Percentiles rank a stretch among this genome's conserved stretches.
Evolutionary conservation across 2,329 filamentous ascomycete genomes (phyloP).

Genomic region (Apiospora hydei): DNA sequence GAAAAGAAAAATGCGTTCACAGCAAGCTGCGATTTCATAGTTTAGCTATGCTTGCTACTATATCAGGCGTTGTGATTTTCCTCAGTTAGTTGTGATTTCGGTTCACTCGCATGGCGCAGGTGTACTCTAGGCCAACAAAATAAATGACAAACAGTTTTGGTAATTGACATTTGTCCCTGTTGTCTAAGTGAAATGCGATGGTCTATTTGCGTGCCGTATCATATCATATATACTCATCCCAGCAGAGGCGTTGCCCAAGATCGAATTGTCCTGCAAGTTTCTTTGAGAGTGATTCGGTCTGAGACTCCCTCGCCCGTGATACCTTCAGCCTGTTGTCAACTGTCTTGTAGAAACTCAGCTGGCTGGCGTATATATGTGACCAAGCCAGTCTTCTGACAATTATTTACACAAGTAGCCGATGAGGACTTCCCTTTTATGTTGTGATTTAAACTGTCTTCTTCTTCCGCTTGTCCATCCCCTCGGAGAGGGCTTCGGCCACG

Average conservation of each 20-base stretch:
- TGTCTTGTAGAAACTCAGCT: not conserved
- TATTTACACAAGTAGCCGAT: no score
- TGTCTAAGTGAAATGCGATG: slow-evolving; percentile 26
- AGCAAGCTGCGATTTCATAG: slow-evolving; percentile 19
- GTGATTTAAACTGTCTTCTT: slow-evolving; percentile 35
- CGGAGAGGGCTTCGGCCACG: slow-evolving; percentile 52
- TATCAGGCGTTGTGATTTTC: slow-evolving; percentile 26
- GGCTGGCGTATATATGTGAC: not conserved
- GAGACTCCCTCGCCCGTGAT: not conserved
- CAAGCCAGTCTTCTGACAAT: not conserved
- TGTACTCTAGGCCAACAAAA: slow-evolving; percentile 26
- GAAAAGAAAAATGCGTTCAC: slow-evolving; percentile 3
- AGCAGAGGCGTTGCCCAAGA: not conserved
- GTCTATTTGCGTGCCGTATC: not conserved
- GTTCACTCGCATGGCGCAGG: slow-evolving; percentile 26
- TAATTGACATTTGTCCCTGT: slow-evolving; percentile 36
- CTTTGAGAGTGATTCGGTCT: not conserved
- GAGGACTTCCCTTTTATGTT: not conserved
- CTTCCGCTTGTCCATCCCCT: slow-evolving; percentile 41
- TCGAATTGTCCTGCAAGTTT: not conserved
- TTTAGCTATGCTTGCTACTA: slow-evolving; percentile 22
- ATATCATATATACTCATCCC: not conserved
- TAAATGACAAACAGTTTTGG: slow-evolving; percentile 14
- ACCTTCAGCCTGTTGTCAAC: not conserved
- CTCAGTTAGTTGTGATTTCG: slow-evolving; percentile 12